A percentile compares a stretch with the other conserved stretches of the same genome.
phyloP scores from a whole-genome alignment of 345 rosid genomes.

The Anacardium occidentale region DNA sequence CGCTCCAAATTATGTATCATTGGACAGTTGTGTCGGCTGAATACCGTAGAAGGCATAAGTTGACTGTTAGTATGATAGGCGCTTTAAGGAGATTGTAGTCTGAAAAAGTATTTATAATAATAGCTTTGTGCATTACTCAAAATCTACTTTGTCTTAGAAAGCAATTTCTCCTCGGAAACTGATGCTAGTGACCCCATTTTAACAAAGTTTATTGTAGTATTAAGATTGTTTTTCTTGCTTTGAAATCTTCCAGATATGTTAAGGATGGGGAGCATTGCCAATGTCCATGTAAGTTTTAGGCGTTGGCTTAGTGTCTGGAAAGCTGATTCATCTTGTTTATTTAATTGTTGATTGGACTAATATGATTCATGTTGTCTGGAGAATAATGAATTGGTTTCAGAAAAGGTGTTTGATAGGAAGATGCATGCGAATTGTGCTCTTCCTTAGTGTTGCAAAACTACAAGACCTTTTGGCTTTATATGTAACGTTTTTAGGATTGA shows the following conservation, averaged over 20 bases:
- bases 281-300: not conserved
- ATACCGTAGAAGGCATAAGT: not conserved
- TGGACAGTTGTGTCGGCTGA: not conserved
- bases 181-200: not conserved
- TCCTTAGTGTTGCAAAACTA: not conserved
- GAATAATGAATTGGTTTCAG: not conserved
- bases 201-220: not conserved
- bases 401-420: not conserved
- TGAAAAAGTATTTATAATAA: not conserved
- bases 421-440: not conserved
- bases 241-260: not conserved
- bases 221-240: not conserved
- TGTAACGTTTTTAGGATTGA: not conserved
- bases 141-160: not conserved
- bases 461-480: not conserved
- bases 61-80: not conserved
- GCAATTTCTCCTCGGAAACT: not conserved
- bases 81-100: not conserved
- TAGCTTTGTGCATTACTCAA: not conserved
- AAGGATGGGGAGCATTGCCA: not conserved
- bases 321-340: not conserved
- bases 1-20: not conserved
- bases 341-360: not conserved
- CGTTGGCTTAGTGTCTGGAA: not conserved
- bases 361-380: not conserved